Conservation (phyloP, 805 yeast species). For the Kodamaea kakaduensis region DNA sequence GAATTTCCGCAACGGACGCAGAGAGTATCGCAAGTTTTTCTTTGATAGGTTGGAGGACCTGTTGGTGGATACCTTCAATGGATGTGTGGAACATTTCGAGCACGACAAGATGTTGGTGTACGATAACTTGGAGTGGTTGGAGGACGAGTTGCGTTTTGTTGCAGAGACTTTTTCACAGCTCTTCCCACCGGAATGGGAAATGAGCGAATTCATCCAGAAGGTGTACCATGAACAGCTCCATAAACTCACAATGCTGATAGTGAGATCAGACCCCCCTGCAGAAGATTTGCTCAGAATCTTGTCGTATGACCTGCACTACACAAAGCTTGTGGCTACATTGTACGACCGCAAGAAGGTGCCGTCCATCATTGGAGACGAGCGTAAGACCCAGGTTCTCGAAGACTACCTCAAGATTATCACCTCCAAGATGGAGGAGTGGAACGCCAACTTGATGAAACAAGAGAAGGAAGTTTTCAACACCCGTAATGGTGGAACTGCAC, state of each 20-base stretch:
- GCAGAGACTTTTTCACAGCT: constrained; percentile 52
- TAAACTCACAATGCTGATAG: constrained; percentile 56
- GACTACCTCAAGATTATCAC: constrained; percentile 75
- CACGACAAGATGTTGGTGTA: constrained; percentile 53
- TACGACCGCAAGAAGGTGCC: constrained; percentile 39
- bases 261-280: constrained; percentile 77
- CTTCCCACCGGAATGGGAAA: constrained; percentile 73
- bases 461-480: constrained; percentile 62
- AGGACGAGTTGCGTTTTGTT: constrained; percentile 70
- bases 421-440: constrained; percentile 81
- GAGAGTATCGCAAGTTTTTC: constrained; percentile 64
- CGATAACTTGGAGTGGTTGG: constrained; percentile 76
- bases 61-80: constrained; percentile 62
- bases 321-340: constrained; percentile 29
- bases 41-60: constrained; percentile 54
- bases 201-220: constrained; percentile 56
- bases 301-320: constrained; percentile 69
- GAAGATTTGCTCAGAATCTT: constrained; percentile 67
- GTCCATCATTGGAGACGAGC: constrained; percentile 65
- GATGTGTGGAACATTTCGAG: constrained; percentile 54
- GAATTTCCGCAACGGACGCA: constrained; percentile 32
- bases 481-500: constrained; percentile 60
- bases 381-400: constrained; percentile 66
- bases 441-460: constrained; percentile 58
- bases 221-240: constrained; percentile 68